These are phyloP conservation scores for Sonneratia caseolaris DNA, from an alignment of 345 rosid species.

Conservation along the genomic window DNA sequence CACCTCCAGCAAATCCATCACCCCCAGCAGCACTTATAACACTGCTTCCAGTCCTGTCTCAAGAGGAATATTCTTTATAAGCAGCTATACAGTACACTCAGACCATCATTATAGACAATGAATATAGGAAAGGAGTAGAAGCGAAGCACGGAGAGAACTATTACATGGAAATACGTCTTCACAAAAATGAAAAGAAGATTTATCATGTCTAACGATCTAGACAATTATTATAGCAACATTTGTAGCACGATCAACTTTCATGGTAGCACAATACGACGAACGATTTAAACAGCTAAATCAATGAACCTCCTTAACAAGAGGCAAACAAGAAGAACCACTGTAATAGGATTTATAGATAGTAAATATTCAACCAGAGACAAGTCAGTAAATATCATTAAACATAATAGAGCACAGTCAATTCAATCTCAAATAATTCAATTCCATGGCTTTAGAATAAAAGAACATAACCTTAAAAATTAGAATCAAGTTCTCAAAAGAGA, in stretches of 20 bases:
- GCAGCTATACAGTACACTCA: neutral
- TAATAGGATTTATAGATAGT: neutral
- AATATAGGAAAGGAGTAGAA: neutral
- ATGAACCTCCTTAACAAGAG: neutral
- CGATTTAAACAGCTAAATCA: neutral
- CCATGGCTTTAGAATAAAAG: neutral
- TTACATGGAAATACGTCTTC: neutral
- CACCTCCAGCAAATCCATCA: slow-evolving; percentile 69
- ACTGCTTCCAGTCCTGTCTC: slow-evolving; percentile 49
- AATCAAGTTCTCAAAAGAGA: slow-evolving; percentile 7
- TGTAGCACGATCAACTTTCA: neutral
- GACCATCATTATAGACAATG: neutral
- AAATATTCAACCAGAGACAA: neutral
- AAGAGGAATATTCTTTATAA: slow-evolving; percentile 12
- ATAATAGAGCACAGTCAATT: neutral
- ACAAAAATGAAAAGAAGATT: neutral
- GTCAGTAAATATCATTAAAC: neutral
- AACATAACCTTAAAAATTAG: neutral
- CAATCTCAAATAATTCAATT: too few relatives aligned
- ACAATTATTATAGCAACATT: neutral
- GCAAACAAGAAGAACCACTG: neutral
- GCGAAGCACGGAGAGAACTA: neutral
- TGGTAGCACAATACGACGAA: neutral
- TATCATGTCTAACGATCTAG: neutral
- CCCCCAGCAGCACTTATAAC: slow-evolving; percentile 55